A percentile compares a stretch with the other conserved stretches of the same genome.
Conservation (phyloP, 176 grass and related monocot genomes). For the Oropetium thomaeum region DNA sequence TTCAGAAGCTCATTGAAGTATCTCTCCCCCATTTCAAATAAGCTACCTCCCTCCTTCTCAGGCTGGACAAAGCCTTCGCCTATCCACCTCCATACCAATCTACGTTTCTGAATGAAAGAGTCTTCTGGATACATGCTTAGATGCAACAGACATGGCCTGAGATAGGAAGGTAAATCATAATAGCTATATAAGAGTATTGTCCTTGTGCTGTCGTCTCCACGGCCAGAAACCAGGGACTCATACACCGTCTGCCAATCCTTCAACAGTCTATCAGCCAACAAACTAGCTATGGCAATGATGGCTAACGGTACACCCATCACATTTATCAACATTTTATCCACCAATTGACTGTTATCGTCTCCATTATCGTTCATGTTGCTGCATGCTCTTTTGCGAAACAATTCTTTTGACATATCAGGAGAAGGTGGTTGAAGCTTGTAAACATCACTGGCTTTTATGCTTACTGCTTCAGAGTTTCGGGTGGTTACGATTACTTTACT, state of each 20-base stretch:
- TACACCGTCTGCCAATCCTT: background rate
- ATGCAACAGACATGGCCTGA: background rate
- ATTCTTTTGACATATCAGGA: background rate
- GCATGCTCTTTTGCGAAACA: background rate
- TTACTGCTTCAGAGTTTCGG: background rate
- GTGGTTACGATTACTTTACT: background rate
- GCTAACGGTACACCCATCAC: background rate
- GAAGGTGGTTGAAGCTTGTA: background rate
- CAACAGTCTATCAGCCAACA: background rate
- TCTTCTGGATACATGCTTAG: background rate
- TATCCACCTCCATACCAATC: background rate
- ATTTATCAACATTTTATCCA: background rate
- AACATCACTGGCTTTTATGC: background rate
- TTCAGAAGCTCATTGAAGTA: slow-evolving; percentile 9
- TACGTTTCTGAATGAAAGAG: background rate
- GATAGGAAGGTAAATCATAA: background rate
- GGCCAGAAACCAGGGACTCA: background rate
- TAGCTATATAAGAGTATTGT: background rate
- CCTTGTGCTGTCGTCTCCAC: background rate
- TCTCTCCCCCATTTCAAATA: background rate
- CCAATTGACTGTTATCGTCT: background rate
- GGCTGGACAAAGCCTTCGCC: background rate
- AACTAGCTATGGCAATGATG: slow-evolving; percentile 19
- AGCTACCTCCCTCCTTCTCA: background rate
- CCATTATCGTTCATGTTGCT: background rate